A percentile compares a stretch with the other conserved stretches of the same genome.
Conservation (phyloP, 768 basidiomycete genomes). For the Boletus sensibilis region DNA sequence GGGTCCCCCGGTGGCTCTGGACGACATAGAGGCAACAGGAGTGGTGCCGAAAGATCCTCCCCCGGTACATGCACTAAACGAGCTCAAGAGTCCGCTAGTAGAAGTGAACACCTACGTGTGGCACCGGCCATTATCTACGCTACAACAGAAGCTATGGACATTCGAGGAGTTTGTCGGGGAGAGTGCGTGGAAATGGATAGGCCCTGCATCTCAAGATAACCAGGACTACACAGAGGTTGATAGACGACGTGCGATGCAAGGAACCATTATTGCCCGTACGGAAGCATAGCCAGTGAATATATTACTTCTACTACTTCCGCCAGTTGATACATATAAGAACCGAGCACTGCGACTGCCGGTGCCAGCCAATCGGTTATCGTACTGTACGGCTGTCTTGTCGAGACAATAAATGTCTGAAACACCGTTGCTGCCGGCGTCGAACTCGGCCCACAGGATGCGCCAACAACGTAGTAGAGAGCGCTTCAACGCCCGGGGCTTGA, state of each 20-base stretch:
- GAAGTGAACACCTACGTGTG: constrained; percentile 78
- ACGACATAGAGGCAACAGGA: constrained; percentile 21
- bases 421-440: constrained; percentile 10
- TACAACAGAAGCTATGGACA: constrained; percentile 71
- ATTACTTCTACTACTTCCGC: no score
- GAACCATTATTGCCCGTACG: constrained; percentile 26
- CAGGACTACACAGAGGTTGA: constrained; percentile 55
- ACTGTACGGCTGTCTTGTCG: neutral
- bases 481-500: neutral
- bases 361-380: neutral
- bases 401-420: constrained; percentile 9
- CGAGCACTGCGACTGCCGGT: neutral
- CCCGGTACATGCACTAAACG: constrained; percentile 37
- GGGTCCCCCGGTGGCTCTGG: constrained; percentile 38
- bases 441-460: neutral
- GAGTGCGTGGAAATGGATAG: constrained; percentile 79
- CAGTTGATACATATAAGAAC: neutral
- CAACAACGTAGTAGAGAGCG: neutral
- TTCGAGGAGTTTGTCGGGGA: constrained; percentile 78
- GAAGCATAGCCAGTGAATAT: neutral
- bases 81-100: constrained; percentile 39
- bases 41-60: constrained; percentile 43
- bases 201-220: constrained; percentile 35
- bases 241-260: constrained; percentile 41
- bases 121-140: constrained; percentile 36